These are phyloP conservation scores for Magnusiomyces clavatus DNA, from an alignment of 1,139 yeast species.

Conservation along the genomic window DNA sequence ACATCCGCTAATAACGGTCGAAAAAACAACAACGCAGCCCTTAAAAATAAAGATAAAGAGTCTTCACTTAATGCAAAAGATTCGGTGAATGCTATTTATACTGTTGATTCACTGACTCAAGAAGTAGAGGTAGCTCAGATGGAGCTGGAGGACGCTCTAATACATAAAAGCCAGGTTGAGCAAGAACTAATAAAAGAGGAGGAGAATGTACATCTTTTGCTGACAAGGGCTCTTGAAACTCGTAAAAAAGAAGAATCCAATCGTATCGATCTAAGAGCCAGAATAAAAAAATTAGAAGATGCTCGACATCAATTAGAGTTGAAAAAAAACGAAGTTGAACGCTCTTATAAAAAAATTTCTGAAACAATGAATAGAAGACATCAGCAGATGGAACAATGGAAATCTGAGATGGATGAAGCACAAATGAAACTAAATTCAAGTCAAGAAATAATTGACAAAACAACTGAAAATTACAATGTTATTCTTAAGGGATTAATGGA, in stretches of 20 bases:
- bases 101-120: constrained; percentile 44
- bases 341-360: constrained; percentile 19
- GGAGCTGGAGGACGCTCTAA: constrained; percentile 39
- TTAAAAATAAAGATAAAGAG: constrained; percentile 6
- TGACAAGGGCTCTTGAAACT: constrained; percentile 38
- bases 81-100: constrained; percentile 21
- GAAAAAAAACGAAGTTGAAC: constrained; percentile 29
- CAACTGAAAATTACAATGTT: too few relatives aligned
- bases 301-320: constrained; percentile 34
- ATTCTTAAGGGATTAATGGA: constrained; percentile 2
- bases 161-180: constrained; percentile 35
- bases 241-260: constrained; percentile 44
- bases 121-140: constrained; percentile 44
- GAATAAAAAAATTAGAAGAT: constrained; percentile 43
- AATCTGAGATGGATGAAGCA: constrained; percentile 17
- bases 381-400: constrained; percentile 19
- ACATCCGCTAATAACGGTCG: too few relatives aligned
- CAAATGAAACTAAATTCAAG: constrained; percentile 12
- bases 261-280: constrained; percentile 41
- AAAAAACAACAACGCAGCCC: neutral
- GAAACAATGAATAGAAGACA: constrained; percentile 21
- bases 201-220: constrained; percentile 33
- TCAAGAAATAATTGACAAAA: constrained; percentile 6
- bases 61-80: neutral
- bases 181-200: constrained; percentile 40